These are phyloP conservation scores for Saccharomyces jurei DNA, from an alignment of 805 yeast genomes.

Conservation along the genomic window DNA sequence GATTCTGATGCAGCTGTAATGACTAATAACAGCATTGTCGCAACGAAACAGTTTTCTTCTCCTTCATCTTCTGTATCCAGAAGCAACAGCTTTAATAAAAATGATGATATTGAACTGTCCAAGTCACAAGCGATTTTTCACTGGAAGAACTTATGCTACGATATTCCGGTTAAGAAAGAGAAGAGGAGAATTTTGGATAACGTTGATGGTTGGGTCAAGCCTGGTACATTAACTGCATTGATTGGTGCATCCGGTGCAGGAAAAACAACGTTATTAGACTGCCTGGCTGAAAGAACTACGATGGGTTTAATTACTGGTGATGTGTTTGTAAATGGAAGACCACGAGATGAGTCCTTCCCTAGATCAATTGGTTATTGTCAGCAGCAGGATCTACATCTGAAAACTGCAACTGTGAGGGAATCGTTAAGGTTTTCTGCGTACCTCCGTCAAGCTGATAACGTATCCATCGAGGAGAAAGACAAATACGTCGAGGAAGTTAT, in stretches of 20 bases:
- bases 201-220: constrained; percentile 67
- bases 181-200: constrained; percentile 45
- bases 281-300: constrained; percentile 51
- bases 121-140: constrained; percentile 46
- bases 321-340: constrained; percentile 46
- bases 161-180: constrained; percentile 47
- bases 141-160: constrained; percentile 62
- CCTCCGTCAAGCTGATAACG: constrained; percentile 46
- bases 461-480: constrained; percentile 44
- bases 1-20: constrained; percentile 10
- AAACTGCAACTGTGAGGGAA: constrained; percentile 56
- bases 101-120: constrained; percentile 2
- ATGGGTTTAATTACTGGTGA: constrained; percentile 56
- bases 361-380: constrained; percentile 57
- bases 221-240: constrained; percentile 62
- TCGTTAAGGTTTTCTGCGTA: constrained; percentile 52
- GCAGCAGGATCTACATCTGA: constrained; percentile 58
- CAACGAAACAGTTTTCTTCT: neutral
- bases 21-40: neutral
- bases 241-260: constrained; percentile 71
- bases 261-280: constrained; percentile 59
- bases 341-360: constrained; percentile 42
- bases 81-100: neutral
- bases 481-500: constrained; percentile 55
- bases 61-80: neutral